These are phyloP conservation scores for Elsinoe australis DNA, from an alignment of 2,329 filamentous ascomycete genomes.

Conservation along the genomic window DNA sequence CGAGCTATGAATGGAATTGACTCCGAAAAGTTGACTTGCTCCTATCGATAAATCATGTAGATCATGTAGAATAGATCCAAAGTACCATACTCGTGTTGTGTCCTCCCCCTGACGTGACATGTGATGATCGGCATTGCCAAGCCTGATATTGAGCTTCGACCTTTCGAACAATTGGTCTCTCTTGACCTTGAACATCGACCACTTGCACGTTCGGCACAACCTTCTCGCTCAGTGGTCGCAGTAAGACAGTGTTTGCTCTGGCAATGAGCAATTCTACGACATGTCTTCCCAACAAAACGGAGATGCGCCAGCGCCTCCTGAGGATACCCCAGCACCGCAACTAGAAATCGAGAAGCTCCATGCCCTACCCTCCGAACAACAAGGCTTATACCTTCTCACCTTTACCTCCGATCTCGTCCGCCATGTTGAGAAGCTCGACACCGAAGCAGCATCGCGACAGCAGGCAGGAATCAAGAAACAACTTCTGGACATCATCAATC, in stretches of 20 bases:
- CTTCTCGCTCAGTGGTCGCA: no score
- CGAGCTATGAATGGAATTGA: constrained; percentile 5
- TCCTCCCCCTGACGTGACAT: constrained; percentile 1
- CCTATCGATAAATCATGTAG: no score
- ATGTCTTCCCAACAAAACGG: constrained; percentile 14
- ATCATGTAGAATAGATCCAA: constrained; percentile 4
- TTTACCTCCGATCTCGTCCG: constrained; percentile 77
- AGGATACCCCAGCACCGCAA: constrained; percentile 37
- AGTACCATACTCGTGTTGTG: not conserved
- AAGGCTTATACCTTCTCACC: constrained; percentile 86
- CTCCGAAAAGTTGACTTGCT: no score
- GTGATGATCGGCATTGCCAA: constrained; percentile 13
- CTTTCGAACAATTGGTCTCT: not conserved
- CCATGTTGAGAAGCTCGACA: constrained; percentile 65
- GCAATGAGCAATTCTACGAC: no score
- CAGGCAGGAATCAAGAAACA: constrained; percentile 91
- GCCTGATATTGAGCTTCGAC: constrained; percentile 7
- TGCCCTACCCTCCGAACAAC: constrained; percentile 82
- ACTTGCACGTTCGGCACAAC: no score
- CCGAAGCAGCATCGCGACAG: constrained; percentile 76
- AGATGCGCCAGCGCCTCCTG: constrained; percentile 15
- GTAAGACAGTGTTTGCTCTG: no score
- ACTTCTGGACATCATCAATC: constrained; percentile 83
- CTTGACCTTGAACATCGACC: not conserved
- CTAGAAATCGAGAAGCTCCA: constrained; percentile 87